Evolutionary conservation across 257 asterid genomes (phyloP).

Genomic region (Gentiana macrophylla): DNA sequence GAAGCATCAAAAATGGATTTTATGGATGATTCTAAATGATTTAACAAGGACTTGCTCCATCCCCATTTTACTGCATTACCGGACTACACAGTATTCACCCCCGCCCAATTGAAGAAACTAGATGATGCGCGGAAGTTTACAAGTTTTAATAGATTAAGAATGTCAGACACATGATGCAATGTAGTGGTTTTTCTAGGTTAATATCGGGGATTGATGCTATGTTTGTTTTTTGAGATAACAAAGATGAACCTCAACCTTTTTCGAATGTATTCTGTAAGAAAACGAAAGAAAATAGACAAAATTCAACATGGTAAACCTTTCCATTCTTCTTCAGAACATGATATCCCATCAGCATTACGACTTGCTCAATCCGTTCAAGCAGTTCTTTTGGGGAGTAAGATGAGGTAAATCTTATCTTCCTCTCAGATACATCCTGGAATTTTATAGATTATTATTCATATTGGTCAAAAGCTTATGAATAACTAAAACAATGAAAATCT

Average conservation of each 20-base stretch:
- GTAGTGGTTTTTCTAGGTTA: neutral
- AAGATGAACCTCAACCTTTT: neutral
- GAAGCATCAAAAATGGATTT: neutral
- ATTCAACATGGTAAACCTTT: slow-evolving; percentile 36
- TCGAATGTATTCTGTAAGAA: neutral
- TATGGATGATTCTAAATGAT: neutral
- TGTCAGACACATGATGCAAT: neutral
- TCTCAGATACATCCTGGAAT: slow-evolving; percentile 76
- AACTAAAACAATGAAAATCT: neutral
- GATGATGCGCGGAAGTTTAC: neutral
- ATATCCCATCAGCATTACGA: slow-evolving; percentile 63
- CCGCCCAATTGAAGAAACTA: neutral
- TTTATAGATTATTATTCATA: neutral
- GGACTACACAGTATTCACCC: neutral
- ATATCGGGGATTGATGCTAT: neutral
- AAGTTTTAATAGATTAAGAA: neutral
- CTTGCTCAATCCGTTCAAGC: slow-evolving; percentile 65
- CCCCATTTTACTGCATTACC: too few species aligned
- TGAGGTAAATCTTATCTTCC: slow-evolving; percentile 87
- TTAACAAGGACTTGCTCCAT: neutral
- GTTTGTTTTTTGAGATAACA: too few species aligned
- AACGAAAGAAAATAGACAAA: neutral
- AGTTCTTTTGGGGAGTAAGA: slow-evolving; percentile 63
- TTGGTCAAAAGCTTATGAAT: neutral
- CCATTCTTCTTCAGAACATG: slow-evolving; percentile 73